Evolutionary conservation across 2,329 filamentous ascomycete genomes (phyloP).

Genomic region (Thelonectria rubi): DNA sequence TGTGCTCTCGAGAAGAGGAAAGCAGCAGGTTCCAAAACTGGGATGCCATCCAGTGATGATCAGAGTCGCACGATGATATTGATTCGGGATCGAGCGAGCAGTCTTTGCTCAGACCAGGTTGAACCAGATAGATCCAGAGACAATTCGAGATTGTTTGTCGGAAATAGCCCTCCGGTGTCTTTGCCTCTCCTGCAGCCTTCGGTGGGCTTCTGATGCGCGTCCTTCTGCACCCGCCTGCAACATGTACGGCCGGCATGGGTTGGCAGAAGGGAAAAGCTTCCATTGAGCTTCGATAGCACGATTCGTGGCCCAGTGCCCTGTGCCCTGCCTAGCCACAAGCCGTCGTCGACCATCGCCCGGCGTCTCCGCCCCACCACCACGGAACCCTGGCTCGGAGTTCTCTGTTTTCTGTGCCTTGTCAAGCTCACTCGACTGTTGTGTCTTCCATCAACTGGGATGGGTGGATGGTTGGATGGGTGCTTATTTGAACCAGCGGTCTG

Average conservation of each 20-base stretch:
- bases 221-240: slow-evolving; percentile 9
- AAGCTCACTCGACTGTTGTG: slow-evolving; percentile 18
- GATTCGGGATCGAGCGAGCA: neutral
- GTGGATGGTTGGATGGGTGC: neutral
- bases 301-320: slow-evolving; percentile 38
- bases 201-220: slow-evolving; percentile 10
- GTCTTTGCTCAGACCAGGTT: neutral
- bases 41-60: neutral
- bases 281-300: slow-evolving; percentile 43
- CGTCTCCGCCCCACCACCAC: slow-evolving; percentile 38
- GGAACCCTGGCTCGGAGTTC: slow-evolving; percentile 12
- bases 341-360: slow-evolving; percentile 23
- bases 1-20: neutral
- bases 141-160: neutral
- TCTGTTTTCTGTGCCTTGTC: slow-evolving; percentile 8
- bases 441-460: slow-evolving; percentile 4
- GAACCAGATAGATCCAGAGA: neutral
- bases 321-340: slow-evolving; percentile 33
- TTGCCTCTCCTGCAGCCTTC: slow-evolving; percentile 19
- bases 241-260: slow-evolving; percentile 3
- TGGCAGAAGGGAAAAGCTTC: slow-evolving; percentile 38
- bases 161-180: slow-evolving; percentile 12
- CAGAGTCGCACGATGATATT: neutral
- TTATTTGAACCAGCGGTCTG: slow-evolving; percentile 1
- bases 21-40: neutral